Base-by-base conservation (phyloP, 2,329 filamentous ascomycete genomes). In the Chaetomium sp. region DNA sequence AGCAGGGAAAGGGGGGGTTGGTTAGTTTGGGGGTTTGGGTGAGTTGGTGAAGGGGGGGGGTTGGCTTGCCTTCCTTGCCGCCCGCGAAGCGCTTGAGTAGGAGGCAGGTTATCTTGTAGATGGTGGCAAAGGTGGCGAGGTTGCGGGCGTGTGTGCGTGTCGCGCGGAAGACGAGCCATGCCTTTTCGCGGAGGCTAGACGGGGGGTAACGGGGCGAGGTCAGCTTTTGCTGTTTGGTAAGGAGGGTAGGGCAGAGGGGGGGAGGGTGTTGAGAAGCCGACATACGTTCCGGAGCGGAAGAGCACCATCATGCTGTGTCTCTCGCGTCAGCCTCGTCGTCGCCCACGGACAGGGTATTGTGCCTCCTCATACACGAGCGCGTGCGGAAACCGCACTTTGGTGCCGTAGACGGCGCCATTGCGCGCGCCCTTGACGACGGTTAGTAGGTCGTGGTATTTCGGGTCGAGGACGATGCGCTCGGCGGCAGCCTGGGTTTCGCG, bases 321-420 rank as follows among this genome's bases (percentile, higher is more conserved):
- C 21, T n/a, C 31, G 16, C 13, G 60, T 65, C 55, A 60, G 60
- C 31, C 25, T 45, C 45, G 31, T 47, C 47, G 57, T 23, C 57
- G 27, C 33, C 7, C 25, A 8, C 33, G 4, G 16, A 29, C 0
- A 1, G 25, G 9, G 13, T 19, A 27, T 16, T 49, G 65, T 19
- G 10, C 2, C 8, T 16, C 16, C n/a, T 12, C 81, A 68, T 78
- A 84, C 82, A 99, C 95, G 71, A 99, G 85, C 67, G 95, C 95
- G 81, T 99, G 95, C 69, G 95, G 95, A 81, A 99, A 98, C 69
- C 95, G 93, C 78, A 99, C 92, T 86, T 98, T 98, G 73, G 91
- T 88, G 67, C 95, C 95, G 80, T 99, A 99, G 68, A 99, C 92
- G 70, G 93, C 89, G 77, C 95, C 95, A 87, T 98, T 99, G 79